These are phyloP conservation scores for Paracamarosporium sp. DNA, from an alignment of 2,329 filamentous ascomycete genomes.

Conservation along the genomic window DNA sequence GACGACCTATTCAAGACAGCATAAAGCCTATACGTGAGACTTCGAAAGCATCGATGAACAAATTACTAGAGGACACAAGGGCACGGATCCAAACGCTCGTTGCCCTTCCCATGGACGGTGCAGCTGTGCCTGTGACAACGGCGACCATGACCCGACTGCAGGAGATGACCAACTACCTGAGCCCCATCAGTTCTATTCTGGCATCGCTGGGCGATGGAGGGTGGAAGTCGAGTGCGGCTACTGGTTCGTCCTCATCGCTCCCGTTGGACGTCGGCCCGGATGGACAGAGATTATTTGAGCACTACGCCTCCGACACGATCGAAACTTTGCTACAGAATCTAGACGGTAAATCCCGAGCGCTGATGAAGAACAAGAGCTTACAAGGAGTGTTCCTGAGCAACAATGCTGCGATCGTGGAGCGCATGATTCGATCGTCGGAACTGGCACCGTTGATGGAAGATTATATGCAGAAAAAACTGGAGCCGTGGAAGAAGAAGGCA, in stretches of 20 bases:
- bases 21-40: slow-evolving; percentile 91
- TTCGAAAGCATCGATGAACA: slow-evolving; percentile 82
- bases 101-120: slow-evolving; percentile 77
- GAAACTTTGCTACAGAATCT: slow-evolving; percentile 78
- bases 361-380: slow-evolving; percentile 76
- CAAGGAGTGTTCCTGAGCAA: slow-evolving; percentile 93
- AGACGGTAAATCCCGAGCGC: slow-evolving; percentile 72
- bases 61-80: slow-evolving; percentile 83
- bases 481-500: slow-evolving; percentile 87
- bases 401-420: slow-evolving; percentile 81
- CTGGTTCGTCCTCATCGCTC: slow-evolving; percentile 67
- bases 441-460: slow-evolving; percentile 71
- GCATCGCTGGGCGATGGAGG: slow-evolving; percentile 91
- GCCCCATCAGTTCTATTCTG: slow-evolving; percentile 87
- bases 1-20: slow-evolving; percentile 80
- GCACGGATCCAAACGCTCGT: slow-evolving; percentile 71
- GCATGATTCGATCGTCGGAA: slow-evolving; percentile 82
- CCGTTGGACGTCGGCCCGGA: slow-evolving; percentile 85
- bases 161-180: slow-evolving; percentile 84
- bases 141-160: slow-evolving; percentile 88
- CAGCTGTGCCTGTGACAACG: slow-evolving; percentile 76
- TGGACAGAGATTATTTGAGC: slow-evolving; percentile 76
- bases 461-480: slow-evolving; percentile 69
- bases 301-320: slow-evolving; percentile 89
- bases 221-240: slow-evolving; percentile 67